These are phyloP conservation scores for Papiliotrema nemorosa DNA, from an alignment of 1,284 basidiomycete species.

Conservation along the genomic window DNA sequence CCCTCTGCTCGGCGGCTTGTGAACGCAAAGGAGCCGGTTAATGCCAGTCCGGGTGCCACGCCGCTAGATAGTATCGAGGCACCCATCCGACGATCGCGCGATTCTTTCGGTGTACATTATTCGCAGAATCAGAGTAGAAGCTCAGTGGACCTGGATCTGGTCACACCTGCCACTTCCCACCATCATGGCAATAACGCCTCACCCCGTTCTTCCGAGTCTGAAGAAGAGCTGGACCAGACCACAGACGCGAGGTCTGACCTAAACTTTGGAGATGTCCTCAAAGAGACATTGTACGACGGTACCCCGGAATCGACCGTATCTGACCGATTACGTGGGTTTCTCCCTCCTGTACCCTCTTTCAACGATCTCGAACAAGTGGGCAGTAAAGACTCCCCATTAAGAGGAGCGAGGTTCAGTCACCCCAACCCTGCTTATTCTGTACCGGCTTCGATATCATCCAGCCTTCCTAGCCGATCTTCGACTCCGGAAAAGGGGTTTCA, in stretches of 20 bases:
- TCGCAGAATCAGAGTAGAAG: conserved; percentile 7
- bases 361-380: too few relatives aligned
- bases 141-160: conserved; percentile 14
- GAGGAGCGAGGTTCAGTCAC: background rate
- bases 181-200: background rate
- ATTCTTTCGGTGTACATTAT: conserved; percentile 25
- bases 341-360: background rate
- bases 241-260: background rate
- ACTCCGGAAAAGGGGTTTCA: background rate
- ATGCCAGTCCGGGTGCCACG: too few relatives aligned
- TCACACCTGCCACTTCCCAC: conserved; percentile 14
- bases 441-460: background rate
- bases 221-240: background rate
- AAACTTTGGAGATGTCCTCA: background rate
- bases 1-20: background rate
- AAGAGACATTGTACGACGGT: background rate
- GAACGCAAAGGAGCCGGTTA: too few relatives aligned
- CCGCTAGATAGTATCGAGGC: too few relatives aligned
- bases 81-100: conserved; percentile 17
- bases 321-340: background rate
- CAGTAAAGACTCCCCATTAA: too few relatives aligned
- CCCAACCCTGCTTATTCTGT: background rate
- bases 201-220: background rate
- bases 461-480: background rate
- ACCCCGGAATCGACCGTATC: background rate